These are phyloP conservation scores for Spergularia azorica DNA, from an alignment of 179 eudicot genomes.

Conservation along the genomic window DNA sequence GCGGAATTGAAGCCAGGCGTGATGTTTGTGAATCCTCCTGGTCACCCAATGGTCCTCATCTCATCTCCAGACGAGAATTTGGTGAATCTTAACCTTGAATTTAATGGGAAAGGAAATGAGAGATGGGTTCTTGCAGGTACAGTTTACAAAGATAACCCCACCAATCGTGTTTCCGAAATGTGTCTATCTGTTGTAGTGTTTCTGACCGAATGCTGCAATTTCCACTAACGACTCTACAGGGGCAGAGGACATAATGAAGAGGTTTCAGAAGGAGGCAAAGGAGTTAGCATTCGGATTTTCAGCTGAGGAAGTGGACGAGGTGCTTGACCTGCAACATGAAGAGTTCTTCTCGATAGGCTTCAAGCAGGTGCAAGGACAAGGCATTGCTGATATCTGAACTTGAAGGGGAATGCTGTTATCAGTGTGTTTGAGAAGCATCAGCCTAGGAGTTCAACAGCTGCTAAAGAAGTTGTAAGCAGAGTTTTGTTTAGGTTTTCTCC, in stretches of 20 bases:
- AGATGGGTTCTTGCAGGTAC: neutral
- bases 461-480: neutral
- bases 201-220: neutral
- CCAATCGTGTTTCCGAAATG: neutral
- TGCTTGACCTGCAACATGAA: neutral
- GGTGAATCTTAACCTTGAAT: slow-evolving; percentile 7
- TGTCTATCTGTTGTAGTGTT: neutral
- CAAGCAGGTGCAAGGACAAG: neutral
- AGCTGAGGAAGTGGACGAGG: slow-evolving; percentile 12
- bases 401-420: neutral
- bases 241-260: slow-evolving; percentile 4
- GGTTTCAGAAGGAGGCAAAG: slow-evolving; percentile 9
- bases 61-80: slow-evolving; percentile 11
- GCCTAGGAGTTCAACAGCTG: neutral
- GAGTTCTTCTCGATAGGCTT: slow-evolving; percentile 4
- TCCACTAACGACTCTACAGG: neutral
- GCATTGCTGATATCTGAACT: neutral
- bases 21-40: slow-evolving; percentile 13
- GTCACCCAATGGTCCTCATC: neutral
- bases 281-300: slow-evolving; percentile 16
- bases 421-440: neutral
- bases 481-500: too few species aligned
- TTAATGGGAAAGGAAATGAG: neutral
- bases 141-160: neutral
- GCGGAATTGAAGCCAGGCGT: slow-evolving; percentile 11